phyloP scores from a whole-genome alignment of 1,284 basidiomycete species.

The Salmacisia buchloeana region DNA sequence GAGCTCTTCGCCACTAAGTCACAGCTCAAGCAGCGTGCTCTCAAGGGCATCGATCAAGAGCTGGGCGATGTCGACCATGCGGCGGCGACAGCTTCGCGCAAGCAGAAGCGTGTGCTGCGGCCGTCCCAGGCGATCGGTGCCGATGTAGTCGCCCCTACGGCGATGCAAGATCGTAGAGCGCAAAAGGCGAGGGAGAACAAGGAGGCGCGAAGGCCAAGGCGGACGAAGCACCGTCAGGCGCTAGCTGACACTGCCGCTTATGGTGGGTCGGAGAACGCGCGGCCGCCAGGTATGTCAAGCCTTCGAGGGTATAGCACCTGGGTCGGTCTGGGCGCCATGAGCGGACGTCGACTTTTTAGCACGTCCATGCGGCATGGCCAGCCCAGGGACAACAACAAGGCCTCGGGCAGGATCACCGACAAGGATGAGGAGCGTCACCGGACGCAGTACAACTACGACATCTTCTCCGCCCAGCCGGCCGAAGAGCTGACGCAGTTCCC shows the following conservation, averaged over 20 bases:
- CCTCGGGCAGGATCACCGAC: neutral
- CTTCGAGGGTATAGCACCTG: neutral
- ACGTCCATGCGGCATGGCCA: neutral
- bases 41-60: neutral
- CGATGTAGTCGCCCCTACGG: slow-evolving; percentile 6
- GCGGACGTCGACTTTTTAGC: neutral
- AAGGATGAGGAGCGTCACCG: slow-evolving; percentile 23
- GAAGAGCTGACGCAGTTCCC: slow-evolving; percentile 34
- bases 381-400: neutral
- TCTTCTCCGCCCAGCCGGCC: slow-evolving; percentile 37
- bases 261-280: neutral
- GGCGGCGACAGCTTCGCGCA: neutral
- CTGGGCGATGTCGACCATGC: slow-evolving; percentile 2
- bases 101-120: neutral
- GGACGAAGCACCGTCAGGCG: slow-evolving; percentile 3
- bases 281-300: too few species aligned
- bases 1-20: slow-evolving; percentile 3
- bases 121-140: slow-evolving; percentile 8
- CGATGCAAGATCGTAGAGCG: neutral
- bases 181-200: neutral
- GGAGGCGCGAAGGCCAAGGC: neutral
- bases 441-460: slow-evolving; percentile 47
- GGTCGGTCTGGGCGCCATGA: neutral
- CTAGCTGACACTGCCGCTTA: neutral
- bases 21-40: slow-evolving; percentile 2